Evolutionary conservation across 257 asterid species (phyloP), one percentile per base, ranked within the genome.

Genomic region (Ballota nigra): DNA sequence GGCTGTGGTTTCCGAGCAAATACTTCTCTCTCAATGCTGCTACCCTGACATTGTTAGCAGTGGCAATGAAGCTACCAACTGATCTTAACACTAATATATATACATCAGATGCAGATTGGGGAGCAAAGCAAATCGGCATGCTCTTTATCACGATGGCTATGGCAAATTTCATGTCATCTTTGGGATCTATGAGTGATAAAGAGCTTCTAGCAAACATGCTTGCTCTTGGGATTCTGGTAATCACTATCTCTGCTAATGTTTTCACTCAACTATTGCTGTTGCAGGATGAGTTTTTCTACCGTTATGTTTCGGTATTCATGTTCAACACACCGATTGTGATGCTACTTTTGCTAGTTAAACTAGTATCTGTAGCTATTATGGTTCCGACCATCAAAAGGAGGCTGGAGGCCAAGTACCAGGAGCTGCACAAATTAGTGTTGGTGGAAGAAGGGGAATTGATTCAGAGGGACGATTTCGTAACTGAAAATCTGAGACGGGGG

Each of bases 1-100:
- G 56, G 67, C 26, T 71, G 2, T 82, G 83, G 86, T 68, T 79
- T 57, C 86, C 83, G 0, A 75, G 73, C 20, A 75, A 75, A 18
- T 69, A 68, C 45, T 68, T 72, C 58, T 72, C 81, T 29, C 77
- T 82, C 13, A 78, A 76, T 19, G 81, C 83, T 2, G 12, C 63
- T 56, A 71, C 79, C 2, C 45, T 82, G 19, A 75, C 86, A 0
- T 12, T 78, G 34, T 20, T 82, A 20, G 77, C 79, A 4, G 78
- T 79, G 12, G 74, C n/a, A 40, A 40, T 70, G 80, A 82, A 82
- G 80, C 71, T 79, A 0, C 78, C 86, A 0, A 6, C 51, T 26
- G 86, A 82, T 61, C 80, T 82, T n/a, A 73, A 43, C 3, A 64
- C 69, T 15, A 15, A 15, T 4, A 55, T 70, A 65, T 45, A 9